phyloP scores from a whole-genome alignment of 768 basidiomycete species.

The Kwoniella mangroviensis region DNA sequence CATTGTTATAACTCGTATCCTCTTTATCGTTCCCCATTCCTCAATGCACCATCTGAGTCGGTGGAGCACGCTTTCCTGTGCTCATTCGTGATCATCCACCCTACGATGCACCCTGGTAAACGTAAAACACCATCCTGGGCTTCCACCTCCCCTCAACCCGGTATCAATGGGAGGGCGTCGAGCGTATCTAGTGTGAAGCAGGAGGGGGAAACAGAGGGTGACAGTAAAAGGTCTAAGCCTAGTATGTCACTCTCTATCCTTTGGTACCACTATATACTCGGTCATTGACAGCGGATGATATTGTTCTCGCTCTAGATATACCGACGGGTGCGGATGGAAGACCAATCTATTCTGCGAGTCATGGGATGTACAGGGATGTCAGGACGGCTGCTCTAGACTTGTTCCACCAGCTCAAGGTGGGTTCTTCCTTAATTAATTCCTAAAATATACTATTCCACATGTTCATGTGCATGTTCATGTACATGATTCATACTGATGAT shows the following conservation, averaged over 20 bases:
- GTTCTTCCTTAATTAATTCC: not conserved
- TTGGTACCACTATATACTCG: no score
- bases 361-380: slow-evolving; percentile 28
- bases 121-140: slow-evolving; percentile 26
- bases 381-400: slow-evolving; percentile 26
- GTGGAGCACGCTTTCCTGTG: no score
- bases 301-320: slow-evolving; percentile 2
- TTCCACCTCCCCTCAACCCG: slow-evolving; percentile 22
- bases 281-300: not conserved
- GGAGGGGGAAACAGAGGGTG: slow-evolving; percentile 5
- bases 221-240: slow-evolving; percentile 16
- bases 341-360: slow-evolving; percentile 22
- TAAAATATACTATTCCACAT: not conserved
- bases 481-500: not conserved
- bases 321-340: slow-evolving; percentile 15
- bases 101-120: slow-evolving; percentile 19
- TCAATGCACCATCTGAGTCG: no score
- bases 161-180: slow-evolving; percentile 10
- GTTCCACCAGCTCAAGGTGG: slow-evolving; percentile 26
- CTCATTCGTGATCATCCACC: no score
- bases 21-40: no score
- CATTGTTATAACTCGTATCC: no score
- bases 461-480: not conserved
- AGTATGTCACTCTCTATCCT: slow-evolving; percentile 10
- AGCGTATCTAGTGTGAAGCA: slow-evolving; percentile 17